A percentile compares a stretch with the other conserved stretches of the same genome.
Conservation (phyloP, 345 rosid genomes). For the Psidium friedrichsthalianum region DNA sequence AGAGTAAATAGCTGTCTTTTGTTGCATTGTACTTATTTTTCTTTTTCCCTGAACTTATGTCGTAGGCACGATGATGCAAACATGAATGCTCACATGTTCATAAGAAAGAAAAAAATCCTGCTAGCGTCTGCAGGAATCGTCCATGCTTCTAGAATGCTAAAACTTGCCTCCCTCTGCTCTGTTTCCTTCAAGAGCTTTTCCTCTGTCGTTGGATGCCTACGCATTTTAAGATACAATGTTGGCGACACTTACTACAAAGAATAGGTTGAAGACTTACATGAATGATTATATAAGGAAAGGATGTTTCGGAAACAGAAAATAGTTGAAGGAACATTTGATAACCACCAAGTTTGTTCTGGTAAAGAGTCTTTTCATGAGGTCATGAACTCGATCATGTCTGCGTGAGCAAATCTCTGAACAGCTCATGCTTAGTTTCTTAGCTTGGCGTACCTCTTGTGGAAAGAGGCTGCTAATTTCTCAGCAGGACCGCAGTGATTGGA, state of each 20-base stretch:
- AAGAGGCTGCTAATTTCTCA: not conserved
- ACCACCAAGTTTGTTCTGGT: not conserved
- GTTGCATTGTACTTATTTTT: not conserved
- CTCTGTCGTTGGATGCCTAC: not conserved
- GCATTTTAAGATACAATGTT: not conserved
- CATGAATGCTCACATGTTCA: not conserved
- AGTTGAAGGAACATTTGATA: not conserved
- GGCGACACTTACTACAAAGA: not conserved
- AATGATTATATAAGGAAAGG: not conserved
- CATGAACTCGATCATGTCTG: not conserved
- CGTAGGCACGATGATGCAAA: not conserved
- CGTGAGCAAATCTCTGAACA: not conserved
- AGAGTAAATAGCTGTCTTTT: not conserved
- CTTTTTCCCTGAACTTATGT: not conserved
- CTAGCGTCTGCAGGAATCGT: not conserved
- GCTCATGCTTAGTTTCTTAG: not conserved
- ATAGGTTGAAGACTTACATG: not conserved
- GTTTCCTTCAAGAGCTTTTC: not conserved
- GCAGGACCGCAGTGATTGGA: too few relatives aligned
- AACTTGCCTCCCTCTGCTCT: not conserved
- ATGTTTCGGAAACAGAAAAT: not conserved
- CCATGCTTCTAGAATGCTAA: not conserved
- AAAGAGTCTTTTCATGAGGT: not conserved
- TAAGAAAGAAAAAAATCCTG: not conserved
- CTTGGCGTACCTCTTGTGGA: not conserved